A percentile compares a stretch with the other conserved stretches of the same genome.
Evolutionary conservation across 2,329 filamentous ascomycete species (phyloP).

Genomic region (Diplodia seriata): DNA sequence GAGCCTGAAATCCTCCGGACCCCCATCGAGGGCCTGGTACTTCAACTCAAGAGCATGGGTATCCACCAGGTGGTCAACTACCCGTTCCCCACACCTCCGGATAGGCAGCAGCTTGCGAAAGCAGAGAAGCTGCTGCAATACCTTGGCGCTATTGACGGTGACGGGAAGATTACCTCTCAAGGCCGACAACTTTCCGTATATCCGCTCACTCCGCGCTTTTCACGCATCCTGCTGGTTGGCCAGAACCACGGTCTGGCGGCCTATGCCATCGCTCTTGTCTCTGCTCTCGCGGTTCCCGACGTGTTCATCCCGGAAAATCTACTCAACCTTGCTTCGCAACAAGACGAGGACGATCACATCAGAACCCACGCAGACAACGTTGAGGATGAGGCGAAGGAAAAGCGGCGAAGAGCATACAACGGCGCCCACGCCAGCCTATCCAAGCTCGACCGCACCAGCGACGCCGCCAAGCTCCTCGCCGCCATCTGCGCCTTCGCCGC

Average conservation of each 20-base stretch:
- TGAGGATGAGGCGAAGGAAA: constrained; percentile 73
- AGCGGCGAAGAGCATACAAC: constrained; percentile 69
- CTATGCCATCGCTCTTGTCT: constrained; percentile 87
- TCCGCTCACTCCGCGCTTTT: constrained; percentile 87
- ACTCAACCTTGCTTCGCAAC: constrained; percentile 65
- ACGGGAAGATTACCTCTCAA: constrained; percentile 77
- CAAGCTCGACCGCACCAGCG: constrained; percentile 79
- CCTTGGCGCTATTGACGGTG: constrained; percentile 76
- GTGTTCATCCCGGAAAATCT: constrained; percentile 85
- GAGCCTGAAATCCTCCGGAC: constrained; percentile 89
- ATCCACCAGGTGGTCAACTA: constrained; percentile 91
- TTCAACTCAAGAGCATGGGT: constrained; percentile 95
- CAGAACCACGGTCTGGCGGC: constrained; percentile 81
- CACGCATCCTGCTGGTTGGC: constrained; percentile 89
- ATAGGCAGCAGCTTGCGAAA: constrained; percentile 74
- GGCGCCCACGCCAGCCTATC: constrained; percentile 79
- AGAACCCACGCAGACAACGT: constrained; percentile 71
- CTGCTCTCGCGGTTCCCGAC: constrained; percentile 86
- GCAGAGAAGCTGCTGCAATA: constrained; percentile 88
- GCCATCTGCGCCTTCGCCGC: constrained; percentile 82
- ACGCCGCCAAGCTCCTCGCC: constrained; percentile 89
- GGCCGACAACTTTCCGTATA: constrained; percentile 87
- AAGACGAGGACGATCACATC: constrained; percentile 51
- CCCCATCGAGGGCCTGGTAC: constrained; percentile 85
- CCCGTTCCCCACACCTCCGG: constrained; percentile 91